Conservation (phyloP, 176 grass and related monocot genomes). For the Eleusine coracana region DNA sequence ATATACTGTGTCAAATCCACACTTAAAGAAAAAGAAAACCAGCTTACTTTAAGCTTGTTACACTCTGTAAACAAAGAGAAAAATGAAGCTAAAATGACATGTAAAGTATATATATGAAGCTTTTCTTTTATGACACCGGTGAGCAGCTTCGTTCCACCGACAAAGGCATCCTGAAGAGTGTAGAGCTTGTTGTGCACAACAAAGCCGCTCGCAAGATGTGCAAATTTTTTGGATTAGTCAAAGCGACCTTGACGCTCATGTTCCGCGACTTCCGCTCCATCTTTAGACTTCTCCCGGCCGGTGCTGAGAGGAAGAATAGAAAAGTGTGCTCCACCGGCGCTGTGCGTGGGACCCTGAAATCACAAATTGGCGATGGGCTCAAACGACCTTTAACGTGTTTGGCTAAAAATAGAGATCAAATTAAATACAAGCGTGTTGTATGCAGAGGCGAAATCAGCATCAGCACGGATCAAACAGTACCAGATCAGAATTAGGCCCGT, state of each 20-base stretch:
- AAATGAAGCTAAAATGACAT: background rate
- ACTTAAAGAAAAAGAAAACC: background rate
- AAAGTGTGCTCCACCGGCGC: background rate
- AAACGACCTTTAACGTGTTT: slow-evolving; percentile 12
- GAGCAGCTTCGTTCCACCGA: background rate
- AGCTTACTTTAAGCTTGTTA: background rate
- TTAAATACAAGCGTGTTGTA: background rate
- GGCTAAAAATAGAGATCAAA: slow-evolving; percentile 12
- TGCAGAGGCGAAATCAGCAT: background rate
- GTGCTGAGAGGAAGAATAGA: background rate
- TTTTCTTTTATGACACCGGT: background rate
- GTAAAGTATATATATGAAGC: background rate
- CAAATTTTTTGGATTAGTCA: background rate
- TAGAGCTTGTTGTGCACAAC: background rate
- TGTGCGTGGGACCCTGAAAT: slow-evolving; percentile 35
- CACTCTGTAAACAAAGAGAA: background rate
- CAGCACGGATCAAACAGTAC: background rate
- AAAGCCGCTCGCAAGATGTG: background rate
- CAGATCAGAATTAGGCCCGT: no score
- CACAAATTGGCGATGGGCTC: slow-evolving; percentile 25
- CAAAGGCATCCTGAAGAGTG: background rate
- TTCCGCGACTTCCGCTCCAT: background rate
- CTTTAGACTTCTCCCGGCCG: background rate
- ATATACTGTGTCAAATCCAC: no score
- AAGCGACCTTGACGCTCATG: slow-evolving; percentile 20